These are phyloP conservation scores for Lentinula sp. DNA, from an alignment of 768 basidiomycete genomes.

Conservation along the genomic window DNA sequence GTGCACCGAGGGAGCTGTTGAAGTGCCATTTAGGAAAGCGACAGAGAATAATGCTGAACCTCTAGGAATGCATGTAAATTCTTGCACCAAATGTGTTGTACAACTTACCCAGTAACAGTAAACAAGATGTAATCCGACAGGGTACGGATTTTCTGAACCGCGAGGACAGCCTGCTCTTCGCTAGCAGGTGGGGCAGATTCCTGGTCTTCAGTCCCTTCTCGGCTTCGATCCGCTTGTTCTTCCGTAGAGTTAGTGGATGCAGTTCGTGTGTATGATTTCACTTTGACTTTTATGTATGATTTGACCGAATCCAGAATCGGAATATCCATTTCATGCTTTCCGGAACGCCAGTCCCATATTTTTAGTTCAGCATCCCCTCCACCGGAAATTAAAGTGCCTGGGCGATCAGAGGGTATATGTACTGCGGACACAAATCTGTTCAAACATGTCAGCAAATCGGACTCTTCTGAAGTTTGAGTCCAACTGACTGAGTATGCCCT, in stretches of 20 bases:
- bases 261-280: slow-evolving; percentile 25
- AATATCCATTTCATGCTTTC: slow-evolving; percentile 46
- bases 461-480: neutral
- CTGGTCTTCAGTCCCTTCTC: slow-evolving; percentile 6
- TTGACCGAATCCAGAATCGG: slow-evolving; percentile 40
- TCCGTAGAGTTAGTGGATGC: slow-evolving; percentile 10
- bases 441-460: neutral
- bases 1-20: slow-evolving; percentile 19
- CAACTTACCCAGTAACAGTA: slow-evolving; percentile 64
- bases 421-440: slow-evolving; percentile 79
- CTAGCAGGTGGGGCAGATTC: neutral
- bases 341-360: slow-evolving; percentile 77
- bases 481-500: slow-evolving; percentile 70
- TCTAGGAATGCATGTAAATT: slow-evolving; percentile 27
- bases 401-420: slow-evolving; percentile 50
- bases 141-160: slow-evolving; percentile 50
- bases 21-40: slow-evolving; percentile 21
- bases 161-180: slow-evolving; percentile 34
- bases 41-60: slow-evolving; percentile 62
- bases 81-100: neutral
- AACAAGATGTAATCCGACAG: slow-evolving; percentile 49
- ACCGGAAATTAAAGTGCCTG: slow-evolving; percentile 64
- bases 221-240: slow-evolving; percentile 12
- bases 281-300: slow-evolving; percentile 36
- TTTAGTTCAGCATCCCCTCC: slow-evolving; percentile 80